Base-by-base conservation (phyloP, 257 asterid genomes). In the Leptodermis oblonga region DNA sequence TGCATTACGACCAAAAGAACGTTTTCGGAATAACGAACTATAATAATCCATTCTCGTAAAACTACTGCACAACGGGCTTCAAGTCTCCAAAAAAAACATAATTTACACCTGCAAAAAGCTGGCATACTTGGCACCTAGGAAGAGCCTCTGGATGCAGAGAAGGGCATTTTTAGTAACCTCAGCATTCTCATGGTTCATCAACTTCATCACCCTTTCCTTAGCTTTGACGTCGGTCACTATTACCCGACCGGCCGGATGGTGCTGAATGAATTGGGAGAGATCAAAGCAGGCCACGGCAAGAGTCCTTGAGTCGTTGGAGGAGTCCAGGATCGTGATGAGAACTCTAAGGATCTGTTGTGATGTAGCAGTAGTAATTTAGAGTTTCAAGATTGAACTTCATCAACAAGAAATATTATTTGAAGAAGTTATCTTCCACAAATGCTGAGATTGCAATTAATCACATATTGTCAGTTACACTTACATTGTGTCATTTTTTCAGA, bases 141-240 rank as follows among this genome's bases (percentile, higher is more conserved):
- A 86, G 60, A 92, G 87, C 96, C 97, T 87, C 73, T 92, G 98
- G 78, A 92, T 87, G 89, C 97, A 92, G 70, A 92, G 96, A 76
- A 92, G 69, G 63, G 98, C 94, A 49, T 92, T 92, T 67, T 88
- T 92, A 46, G 98, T 92, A 34, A 92, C 98, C 86, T 92, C 98
- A 9, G 87, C 75, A 34, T 86, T 83, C 74, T 83, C 94, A 58
- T 92, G 96, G 88, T 87, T 90, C 95, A 92, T 84, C 85, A 92
- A 67, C 82, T 92, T 92, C 98, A 92, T 90, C 75, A 90, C 97
- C 43, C 90, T 89, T 8, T 92, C 97, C 82, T 92, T 92, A 1
- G 98, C 96, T 83, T 92, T 92, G 79, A 92, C 93, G 84, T 92
- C 95, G 0, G 86, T 87, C 79, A 88, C 85, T 43, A 92, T 87